Evolutionary conservation across 1,139 yeast species (phyloP), one percentile per base, ranked within the genome.

Genomic region (Pichia kudriavzevii): DNA sequence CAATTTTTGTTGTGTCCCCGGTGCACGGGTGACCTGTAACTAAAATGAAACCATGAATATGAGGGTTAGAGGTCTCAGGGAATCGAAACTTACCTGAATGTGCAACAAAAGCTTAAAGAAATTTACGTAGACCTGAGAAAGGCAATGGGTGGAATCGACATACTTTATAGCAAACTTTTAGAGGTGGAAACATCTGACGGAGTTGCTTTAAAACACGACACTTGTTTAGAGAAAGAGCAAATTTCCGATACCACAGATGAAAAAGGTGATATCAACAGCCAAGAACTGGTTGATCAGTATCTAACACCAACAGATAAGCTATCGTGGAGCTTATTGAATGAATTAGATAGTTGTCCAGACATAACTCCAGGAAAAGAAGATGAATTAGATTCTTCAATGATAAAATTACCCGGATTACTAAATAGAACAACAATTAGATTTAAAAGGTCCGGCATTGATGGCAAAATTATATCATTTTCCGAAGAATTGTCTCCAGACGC

Each of bases 361-460:
- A 59, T 56, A 9, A 41, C 49, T 15, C 42, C 43, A 18, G 49
- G 48, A 19, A 48, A 48, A 28, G 41, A 49, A 5, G 42, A 50
- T 7, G 32, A 32, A 4, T 43, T 55, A 18, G 44, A 48, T 30
- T 34, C 40, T 9, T 41, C 53, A 12, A 58, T 81, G 39, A 53
- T 79, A 21, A 56, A 61, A 13, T 44, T 64, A 3, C 88, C 93
- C 0, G 59, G 64, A 10, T 60, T 73, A 3, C 61, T 75, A 13
- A 66, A 67, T 16, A 63, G 84, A 45, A 73, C 85, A 0, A 58
- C 71, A 0, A 67, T 73, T 39, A 61, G 82, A 35, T 75, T 78
- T 54, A 74, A 72, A 45, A 63, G 98, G 49, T 58, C 66, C 11
- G 98, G 98, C 1, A 67, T 93, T 5, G 67, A 69, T 5, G 97